Percentiles rank a stretch among this genome's conserved stretches.
Conservation (phyloP, 148 eudicot genomes). For the Cornus kousa region DNA sequence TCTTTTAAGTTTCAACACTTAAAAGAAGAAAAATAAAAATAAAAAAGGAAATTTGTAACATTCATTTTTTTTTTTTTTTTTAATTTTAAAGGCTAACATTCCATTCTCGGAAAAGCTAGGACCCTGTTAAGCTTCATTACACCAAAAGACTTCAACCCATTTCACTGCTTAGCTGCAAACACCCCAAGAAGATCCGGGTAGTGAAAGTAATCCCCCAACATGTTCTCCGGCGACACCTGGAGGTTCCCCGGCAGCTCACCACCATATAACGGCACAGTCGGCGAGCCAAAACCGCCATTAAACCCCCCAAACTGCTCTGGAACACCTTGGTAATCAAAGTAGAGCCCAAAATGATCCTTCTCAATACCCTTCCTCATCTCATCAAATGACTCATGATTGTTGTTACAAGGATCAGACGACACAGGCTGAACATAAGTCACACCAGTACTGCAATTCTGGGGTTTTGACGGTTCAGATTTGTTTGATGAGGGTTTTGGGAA, state of each 20-base stretch:
- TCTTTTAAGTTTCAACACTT: no score
- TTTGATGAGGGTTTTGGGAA: constrained; percentile 41
- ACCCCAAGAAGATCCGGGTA: constrained; percentile 31
- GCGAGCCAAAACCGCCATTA: neutral
- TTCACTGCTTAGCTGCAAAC: constrained; percentile 31
- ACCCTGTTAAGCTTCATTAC: no score
- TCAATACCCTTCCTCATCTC: constrained; percentile 3
- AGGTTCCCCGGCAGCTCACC: constrained; percentile 5
- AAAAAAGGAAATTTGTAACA: neutral
- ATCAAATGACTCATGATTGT: neutral
- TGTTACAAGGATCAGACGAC: neutral
- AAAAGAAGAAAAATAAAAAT: no score
- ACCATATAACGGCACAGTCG: neutral
- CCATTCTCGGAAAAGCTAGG: no score
- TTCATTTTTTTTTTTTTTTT: no score
- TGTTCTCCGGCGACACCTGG: constrained; percentile 9
- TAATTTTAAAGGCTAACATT: neutral
- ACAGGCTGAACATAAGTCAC: neutral
- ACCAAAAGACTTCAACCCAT: constrained; percentile 18
- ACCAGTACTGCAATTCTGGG: neutral
- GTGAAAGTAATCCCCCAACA: constrained; percentile 32
- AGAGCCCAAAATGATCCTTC: constrained; percentile 10
- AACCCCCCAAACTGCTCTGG: constrained; percentile 1
- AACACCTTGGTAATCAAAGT: neutral
- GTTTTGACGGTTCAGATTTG: neutral